These are phyloP conservation scores for Pythium biforme DNA, from an alignment of 352 stramenopile genomes.

Conservation along the genomic window DNA sequence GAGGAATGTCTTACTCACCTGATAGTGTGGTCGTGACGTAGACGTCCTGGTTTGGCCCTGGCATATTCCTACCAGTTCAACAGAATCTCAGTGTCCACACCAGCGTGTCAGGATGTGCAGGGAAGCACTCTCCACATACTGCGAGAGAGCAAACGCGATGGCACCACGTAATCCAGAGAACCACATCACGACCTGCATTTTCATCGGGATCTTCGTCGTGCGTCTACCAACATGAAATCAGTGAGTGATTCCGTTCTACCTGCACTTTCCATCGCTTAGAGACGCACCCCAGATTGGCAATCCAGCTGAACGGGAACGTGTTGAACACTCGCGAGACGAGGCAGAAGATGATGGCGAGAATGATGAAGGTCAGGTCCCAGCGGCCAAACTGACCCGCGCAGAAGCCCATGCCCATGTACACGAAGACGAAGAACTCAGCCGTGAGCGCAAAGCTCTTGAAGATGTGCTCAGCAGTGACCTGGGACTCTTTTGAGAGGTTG, in stretches of 20 bases:
- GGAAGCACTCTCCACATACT: constrained; percentile 33
- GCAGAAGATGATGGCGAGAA: constrained; percentile 86
- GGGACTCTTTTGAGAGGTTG: constrained; percentile 66
- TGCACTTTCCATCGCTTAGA: not conserved
- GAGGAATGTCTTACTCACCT: no score
- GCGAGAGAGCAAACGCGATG: constrained; percentile 83
- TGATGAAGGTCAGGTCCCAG: constrained; percentile 85
- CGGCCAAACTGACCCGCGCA: constrained; percentile 64
- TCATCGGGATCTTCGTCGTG: constrained; percentile 61
- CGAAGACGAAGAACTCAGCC: constrained; percentile 74
- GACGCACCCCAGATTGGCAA: constrained; percentile 50
- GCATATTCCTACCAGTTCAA: constrained; percentile 87
- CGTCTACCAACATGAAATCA: constrained; percentile 32
- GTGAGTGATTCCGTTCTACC: not conserved
- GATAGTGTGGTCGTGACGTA: constrained; percentile 74
- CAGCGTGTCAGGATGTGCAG: not conserved
- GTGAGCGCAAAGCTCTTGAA: constrained; percentile 74
- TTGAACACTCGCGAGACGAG: constrained; percentile 91
- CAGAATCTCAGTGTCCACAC: not conserved
- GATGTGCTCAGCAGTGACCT: constrained; percentile 70
- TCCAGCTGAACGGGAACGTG: constrained; percentile 90
- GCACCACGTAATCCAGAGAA: constrained; percentile 90
- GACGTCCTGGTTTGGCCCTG: constrained; percentile 89
- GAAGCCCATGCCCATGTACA: constrained; percentile 80
- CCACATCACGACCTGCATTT: constrained; percentile 93